Percentiles rank a stretch among this genome's conserved stretches.
phyloP scores from a whole-genome alignment of 768 basidiomycete species.

The Neoboletus magnificus region DNA sequence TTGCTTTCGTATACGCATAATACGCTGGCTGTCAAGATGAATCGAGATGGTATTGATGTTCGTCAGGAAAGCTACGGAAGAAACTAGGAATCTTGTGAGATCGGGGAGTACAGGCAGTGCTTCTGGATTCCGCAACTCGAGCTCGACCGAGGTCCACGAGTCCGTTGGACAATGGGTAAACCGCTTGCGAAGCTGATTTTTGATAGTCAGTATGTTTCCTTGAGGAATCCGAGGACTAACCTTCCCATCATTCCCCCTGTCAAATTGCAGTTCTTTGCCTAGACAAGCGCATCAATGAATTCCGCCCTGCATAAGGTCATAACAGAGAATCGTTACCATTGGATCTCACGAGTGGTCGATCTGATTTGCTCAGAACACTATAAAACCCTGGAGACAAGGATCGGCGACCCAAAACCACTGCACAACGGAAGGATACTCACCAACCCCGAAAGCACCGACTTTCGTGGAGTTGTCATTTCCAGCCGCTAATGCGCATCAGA shows the following conservation, averaged over 20 bases:
- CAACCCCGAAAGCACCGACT: no score
- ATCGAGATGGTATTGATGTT: conserved; percentile 1
- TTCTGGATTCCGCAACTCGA: conserved; percentile 4
- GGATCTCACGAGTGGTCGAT: conserved; percentile 9
- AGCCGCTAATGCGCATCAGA: no score
- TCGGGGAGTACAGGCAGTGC: conserved; percentile 1
- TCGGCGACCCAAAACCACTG: background rate
- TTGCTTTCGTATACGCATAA: background rate
- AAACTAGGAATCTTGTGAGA: conserved; percentile 11
- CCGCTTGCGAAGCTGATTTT: background rate
- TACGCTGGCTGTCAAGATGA: background rate
- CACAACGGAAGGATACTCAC: background rate
- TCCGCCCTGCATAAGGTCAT: background rate
- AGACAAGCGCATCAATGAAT: background rate
- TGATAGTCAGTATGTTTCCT: background rate
- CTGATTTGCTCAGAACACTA: conserved; percentile 12
- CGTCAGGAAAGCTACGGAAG: conserved; percentile 5
- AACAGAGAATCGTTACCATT: background rate
- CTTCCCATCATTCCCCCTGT: conserved; percentile 3
- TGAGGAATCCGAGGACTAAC: background rate
- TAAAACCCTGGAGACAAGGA: conserved; percentile 9
- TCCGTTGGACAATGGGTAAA: background rate
- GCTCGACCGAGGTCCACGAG: conserved; percentile 6
- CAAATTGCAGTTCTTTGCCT: no score
- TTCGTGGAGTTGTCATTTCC: no score